Evolutionary conservation across 78 protist genomes (phyloP).

Genomic region (Guillardia theta): DNA sequence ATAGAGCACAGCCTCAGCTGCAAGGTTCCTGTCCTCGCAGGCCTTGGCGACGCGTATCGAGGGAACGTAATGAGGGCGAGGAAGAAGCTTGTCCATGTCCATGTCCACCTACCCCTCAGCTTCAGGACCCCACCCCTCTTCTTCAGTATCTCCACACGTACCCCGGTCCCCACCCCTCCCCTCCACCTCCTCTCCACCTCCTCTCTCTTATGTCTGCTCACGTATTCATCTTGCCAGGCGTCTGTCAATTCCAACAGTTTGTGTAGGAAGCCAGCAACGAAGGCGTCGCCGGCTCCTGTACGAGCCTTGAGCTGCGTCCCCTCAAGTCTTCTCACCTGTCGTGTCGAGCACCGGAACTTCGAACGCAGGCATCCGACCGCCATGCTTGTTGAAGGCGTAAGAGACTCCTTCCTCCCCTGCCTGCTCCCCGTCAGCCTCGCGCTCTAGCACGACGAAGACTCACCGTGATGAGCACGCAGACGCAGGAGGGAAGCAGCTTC

Average conservation of each 20-base stretch:
- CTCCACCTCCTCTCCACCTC: background rate
- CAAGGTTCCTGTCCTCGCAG: background rate
- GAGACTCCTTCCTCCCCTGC: background rate
- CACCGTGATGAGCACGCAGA: background rate
- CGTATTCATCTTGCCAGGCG: background rate
- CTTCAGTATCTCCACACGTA: background rate
- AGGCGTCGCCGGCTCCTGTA: background rate
- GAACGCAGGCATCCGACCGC: background rate
- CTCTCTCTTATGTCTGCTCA: background rate
- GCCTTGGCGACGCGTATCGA: background rate
- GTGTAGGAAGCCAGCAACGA: background rate
- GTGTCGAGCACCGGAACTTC: background rate
- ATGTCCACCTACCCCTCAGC: too few relatives aligned
- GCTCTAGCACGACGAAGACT: background rate
- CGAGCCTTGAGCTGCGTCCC: too few relatives aligned
- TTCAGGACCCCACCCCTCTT: too few relatives aligned
- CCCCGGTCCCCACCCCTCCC: background rate
- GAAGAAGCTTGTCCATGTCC: background rate
- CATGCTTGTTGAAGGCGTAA: slow-evolving; percentile 5
- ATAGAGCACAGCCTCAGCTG: background rate
- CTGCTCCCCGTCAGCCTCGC: background rate
- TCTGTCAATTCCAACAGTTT: background rate
- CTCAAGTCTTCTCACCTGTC: too few relatives aligned
- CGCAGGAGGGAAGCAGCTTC: background rate
- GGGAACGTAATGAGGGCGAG: background rate